phyloP scores from a whole-genome alignment of 805 yeast species.

The Starmerella sp. region DNA sequence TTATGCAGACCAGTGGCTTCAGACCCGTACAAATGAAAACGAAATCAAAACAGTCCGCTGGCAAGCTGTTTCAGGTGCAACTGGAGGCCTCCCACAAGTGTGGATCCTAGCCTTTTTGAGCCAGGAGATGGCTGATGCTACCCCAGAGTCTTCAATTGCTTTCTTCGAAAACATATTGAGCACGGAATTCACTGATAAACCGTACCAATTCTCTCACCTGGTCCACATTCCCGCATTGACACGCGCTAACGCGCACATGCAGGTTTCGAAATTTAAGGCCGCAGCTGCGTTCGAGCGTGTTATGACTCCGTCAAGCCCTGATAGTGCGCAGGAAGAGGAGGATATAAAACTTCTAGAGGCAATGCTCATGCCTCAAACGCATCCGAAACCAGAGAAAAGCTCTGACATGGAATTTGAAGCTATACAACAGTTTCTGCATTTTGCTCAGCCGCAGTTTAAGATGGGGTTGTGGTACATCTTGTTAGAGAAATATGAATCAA shows the following conservation, averaged over 20 bases:
- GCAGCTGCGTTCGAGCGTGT: slow-evolving; percentile 52
- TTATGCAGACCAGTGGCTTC: slow-evolving; percentile 15
- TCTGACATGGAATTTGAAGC: slow-evolving; percentile 35
- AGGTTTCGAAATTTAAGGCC: slow-evolving; percentile 60
- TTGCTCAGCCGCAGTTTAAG: slow-evolving; percentile 54
- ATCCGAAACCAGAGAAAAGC: slow-evolving; percentile 9
- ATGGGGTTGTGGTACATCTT: slow-evolving; percentile 67
- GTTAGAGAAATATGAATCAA: slow-evolving; percentile 41
- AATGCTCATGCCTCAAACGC: slow-evolving; percentile 28
- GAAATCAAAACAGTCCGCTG: slow-evolving; percentile 8
- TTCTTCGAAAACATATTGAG: slow-evolving; percentile 22
- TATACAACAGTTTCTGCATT: slow-evolving; percentile 48
- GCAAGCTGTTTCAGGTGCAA: slow-evolving; percentile 4
- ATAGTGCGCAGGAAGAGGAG: slow-evolving; percentile 3
- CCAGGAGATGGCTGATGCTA: slow-evolving; percentile 11
- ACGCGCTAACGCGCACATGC: slow-evolving; percentile 45
- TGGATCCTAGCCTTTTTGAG: slow-evolving; percentile 18
- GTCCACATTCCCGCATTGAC: slow-evolving; percentile 21
- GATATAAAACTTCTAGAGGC: slow-evolving; percentile 25
- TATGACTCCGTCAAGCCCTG: slow-evolving; percentile 21
- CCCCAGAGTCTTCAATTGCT: slow-evolving; percentile 23
- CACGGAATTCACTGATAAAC: neutral
- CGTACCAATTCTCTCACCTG: slow-evolving; percentile 5
- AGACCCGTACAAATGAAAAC: neutral
- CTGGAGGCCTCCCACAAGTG: slow-evolving; percentile 4